Evolutionary conservation across 2,329 filamentous ascomycete species (phyloP), one percentile per base, ranked within the genome.

Genomic region (Sporothrix phasma): DNA sequence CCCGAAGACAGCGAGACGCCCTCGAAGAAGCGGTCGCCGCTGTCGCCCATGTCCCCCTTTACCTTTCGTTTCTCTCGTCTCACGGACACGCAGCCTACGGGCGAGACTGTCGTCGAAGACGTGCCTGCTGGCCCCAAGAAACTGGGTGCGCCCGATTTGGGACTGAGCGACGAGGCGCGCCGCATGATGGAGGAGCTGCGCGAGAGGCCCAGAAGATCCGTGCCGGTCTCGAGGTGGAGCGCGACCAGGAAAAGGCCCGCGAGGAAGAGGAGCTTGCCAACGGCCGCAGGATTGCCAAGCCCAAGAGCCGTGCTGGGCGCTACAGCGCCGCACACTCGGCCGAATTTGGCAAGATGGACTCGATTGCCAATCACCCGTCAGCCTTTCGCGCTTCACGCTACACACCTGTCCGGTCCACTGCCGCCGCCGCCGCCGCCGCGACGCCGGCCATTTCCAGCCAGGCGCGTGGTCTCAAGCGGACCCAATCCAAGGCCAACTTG

Each of bases 271-370:
- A 80, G 46, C 71, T 68, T 15, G 56, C 54, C 46, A 72, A 75
- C 17, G 77, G 75, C 4, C 87, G 93, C 68, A 90, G 86, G 74
- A 89, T 96, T 71, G 92, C 89, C 6, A 85, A 85, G 69, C 85
- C 92, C 13, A 95, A 88, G 76, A 87, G 90, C 69, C 92, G 88
- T 73, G 82, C 85, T 60, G 79, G 86, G 58, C 87, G 93, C 53
- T 97, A 88, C 76, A 96, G 90, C 73, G 88, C 91, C 67, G 86
- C 84, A 43, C 93, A 97, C 73, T 88, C 90, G 84, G 86, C 87
- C 59, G 84, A 93, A 71, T 97, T 97, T 78, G 90, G 90, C 76
- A 97, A 96, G 80, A 97, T 97, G 93, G 92, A 96, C 73, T 97
- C 92, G 1, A 97, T 97, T 72, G 90, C 86, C 49, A 87, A 87